phyloP scores from a whole-genome alignment of 331 rosid genomes.

The Prunus yedoensis region DNA sequence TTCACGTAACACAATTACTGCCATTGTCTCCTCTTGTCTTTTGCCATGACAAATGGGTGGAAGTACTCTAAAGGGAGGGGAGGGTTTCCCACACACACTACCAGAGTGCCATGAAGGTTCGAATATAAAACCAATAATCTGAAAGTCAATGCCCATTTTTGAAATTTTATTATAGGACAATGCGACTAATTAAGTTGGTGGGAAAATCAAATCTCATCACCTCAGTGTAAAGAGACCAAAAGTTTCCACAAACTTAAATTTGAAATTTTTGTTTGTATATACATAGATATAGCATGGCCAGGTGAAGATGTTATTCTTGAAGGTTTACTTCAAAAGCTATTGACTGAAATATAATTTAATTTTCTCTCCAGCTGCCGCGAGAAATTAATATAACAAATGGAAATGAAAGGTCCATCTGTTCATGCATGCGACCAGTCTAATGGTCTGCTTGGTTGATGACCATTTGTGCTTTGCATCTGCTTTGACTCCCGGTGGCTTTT shows the following conservation, averaged over 20 bases:
- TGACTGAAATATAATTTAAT: too few relatives aligned
- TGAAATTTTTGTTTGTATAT: not conserved
- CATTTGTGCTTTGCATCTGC: not conserved
- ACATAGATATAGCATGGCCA: not conserved
- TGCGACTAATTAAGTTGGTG: not conserved
- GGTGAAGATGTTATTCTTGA: not conserved
- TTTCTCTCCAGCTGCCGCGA: not conserved
- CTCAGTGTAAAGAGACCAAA: not conserved
- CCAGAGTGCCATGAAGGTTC: fast-evolving
- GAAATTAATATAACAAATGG: not conserved
- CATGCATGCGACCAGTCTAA: not conserved
- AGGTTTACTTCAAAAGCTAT: not conserved
- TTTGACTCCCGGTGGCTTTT: not conserved
- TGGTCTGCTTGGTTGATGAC: not conserved
- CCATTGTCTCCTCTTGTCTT: fast-evolving
- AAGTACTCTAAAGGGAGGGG: too few relatives aligned
- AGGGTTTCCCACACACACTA: too few relatives aligned
- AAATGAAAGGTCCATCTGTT: not conserved
- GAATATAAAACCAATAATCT: fast-evolving
- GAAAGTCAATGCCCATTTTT: too few relatives aligned
- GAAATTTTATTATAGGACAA: not conserved
- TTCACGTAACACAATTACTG: too few relatives aligned
- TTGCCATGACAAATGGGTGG: too few relatives aligned
- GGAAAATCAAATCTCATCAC: not conserved
- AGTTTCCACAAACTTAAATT: not conserved